phyloP scores from a whole-genome alignment of 805 yeast species.

The Candida stauntonica region DNA sequence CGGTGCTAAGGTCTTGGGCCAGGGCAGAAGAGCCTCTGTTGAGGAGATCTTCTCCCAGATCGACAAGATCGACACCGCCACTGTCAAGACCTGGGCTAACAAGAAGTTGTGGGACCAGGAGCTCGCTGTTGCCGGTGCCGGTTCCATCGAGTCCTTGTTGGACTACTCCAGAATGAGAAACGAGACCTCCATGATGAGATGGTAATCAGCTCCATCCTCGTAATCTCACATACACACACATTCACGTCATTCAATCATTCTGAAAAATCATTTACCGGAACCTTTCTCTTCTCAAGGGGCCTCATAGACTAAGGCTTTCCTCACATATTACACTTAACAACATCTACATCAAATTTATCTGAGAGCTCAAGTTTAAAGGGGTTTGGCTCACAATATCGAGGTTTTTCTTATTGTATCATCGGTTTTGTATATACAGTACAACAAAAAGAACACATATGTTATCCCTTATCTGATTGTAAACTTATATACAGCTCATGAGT shows the following conservation, averaged over 20 bases:
- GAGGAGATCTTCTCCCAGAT: conserved; percentile 56
- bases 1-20: conserved; percentile 54
- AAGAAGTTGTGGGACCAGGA: conserved; percentile 79
- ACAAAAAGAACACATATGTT: conserved; percentile 5
- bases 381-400: no score
- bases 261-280: conserved; percentile 2
- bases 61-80: conserved; percentile 57
- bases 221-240: neutral
- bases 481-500: conserved; percentile 1
- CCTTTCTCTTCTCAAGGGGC: conserved; percentile 1
- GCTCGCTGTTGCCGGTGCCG: conserved; percentile 77
- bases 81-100: conserved; percentile 70
- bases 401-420: neutral
- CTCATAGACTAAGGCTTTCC: no score
- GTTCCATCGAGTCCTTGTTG: conserved; percentile 79
- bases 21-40: conserved; percentile 58
- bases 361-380: no score
- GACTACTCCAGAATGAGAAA: conserved; percentile 85
- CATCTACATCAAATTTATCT: neutral
- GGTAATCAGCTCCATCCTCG: conserved; percentile 33
- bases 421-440: conserved; percentile 16
- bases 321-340: neutral
- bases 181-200: conserved; percentile 87
- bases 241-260: neutral
- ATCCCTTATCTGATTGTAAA: neutral